A percentile compares a stretch with the other conserved stretches of the same genome.
Evolutionary conservation across 805 yeast species (phyloP).

Genomic region (Hermanozyma aechmeae): DNA sequence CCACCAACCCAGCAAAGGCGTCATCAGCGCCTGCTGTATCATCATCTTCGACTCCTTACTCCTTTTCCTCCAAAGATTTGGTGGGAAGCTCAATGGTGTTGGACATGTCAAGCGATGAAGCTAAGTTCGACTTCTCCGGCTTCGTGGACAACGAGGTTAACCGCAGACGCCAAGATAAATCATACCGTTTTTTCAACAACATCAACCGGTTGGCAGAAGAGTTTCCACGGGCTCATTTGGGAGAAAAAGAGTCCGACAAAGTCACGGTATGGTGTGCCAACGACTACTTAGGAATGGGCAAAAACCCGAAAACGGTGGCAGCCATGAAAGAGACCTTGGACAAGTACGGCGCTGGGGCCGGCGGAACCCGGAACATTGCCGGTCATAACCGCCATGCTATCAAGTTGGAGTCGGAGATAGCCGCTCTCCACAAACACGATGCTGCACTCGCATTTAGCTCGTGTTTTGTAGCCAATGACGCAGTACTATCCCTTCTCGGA

Average conservation of each 20-base stretch:
- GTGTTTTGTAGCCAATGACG: constrained; percentile 95
- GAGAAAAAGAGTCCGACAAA: constrained; percentile 53
- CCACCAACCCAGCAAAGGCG: constrained; percentile 37
- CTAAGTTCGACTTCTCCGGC: constrained; percentile 62
- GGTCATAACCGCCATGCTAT: constrained; percentile 94
- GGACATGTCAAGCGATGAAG: constrained; percentile 33
- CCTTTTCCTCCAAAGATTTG: constrained; percentile 20
- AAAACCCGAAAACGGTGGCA: constrained; percentile 59
- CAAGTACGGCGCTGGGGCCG: constrained; percentile 96
- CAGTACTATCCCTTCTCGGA: constrained; percentile 83
- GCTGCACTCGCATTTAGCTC: constrained; percentile 93
- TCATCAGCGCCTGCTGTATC: constrained; percentile 29
- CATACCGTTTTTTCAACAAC: constrained; percentile 94
- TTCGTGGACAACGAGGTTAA: constrained; percentile 57
- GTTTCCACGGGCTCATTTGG: constrained; percentile 88
- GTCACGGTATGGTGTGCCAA: constrained; percentile 99
- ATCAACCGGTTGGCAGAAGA: constrained; percentile 91
- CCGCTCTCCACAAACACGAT: constrained; percentile 87
- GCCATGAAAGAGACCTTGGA: constrained; percentile 75
- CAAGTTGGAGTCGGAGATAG: constrained; percentile 74
- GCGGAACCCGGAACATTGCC: constrained; percentile 98
- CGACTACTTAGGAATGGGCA: constrained; percentile 94
- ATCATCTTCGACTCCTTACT: constrained; percentile 24
- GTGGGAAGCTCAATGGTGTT: constrained; percentile 16
- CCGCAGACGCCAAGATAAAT: constrained; percentile 76